These are phyloP conservation scores for Pulveroboletus sp. DNA, from an alignment of 768 basidiomycete genomes.

Conservation along the genomic window DNA sequence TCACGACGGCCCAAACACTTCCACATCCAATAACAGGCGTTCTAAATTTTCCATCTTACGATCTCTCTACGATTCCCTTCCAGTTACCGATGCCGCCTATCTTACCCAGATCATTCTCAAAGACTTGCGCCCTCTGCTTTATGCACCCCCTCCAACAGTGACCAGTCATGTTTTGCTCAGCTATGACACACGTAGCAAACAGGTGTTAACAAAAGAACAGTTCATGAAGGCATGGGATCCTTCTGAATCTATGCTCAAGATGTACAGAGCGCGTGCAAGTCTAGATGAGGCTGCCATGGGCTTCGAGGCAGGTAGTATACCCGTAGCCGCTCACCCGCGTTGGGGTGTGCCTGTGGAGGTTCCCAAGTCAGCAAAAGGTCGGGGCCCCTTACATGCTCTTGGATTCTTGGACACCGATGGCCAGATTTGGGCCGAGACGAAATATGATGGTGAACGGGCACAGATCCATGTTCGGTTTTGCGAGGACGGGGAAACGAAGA, in stretches of 20 bases:
- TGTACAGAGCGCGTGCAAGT: conserved; percentile 52
- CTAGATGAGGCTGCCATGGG: conserved; percentile 52
- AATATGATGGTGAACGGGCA: conserved; percentile 93
- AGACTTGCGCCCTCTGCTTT: conserved; percentile 76
- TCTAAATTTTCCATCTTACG: conserved; percentile 39
- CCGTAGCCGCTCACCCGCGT: conserved; percentile 33
- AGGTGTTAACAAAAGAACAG: conserved; percentile 50
- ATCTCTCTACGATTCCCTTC: conserved; percentile 54
- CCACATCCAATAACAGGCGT: conserved; percentile 29
- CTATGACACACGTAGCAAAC: conserved; percentile 54
- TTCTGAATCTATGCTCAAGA: conserved; percentile 43
- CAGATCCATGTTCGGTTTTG: conserved; percentile 77
- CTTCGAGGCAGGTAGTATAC: conserved; percentile 34
- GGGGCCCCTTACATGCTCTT: conserved; percentile 53
- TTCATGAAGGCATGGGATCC: conserved; percentile 76
- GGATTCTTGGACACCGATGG: conserved; percentile 27
- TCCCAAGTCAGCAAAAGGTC: conserved; percentile 79
- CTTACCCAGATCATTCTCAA: conserved; percentile 86
- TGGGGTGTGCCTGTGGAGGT: conserved; percentile 67
- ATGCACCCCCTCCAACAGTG: conserved; percentile 49
- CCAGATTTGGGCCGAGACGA: conserved; percentile 79
- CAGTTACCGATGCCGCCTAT: conserved; percentile 59
- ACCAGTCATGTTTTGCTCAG: conserved; percentile 47
- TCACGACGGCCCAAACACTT: conserved; percentile 26
- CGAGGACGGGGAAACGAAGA: conserved; percentile 35